phyloP scores from a whole-genome alignment of 768 basidiomycete species.

The Lactarius vividus region DNA sequence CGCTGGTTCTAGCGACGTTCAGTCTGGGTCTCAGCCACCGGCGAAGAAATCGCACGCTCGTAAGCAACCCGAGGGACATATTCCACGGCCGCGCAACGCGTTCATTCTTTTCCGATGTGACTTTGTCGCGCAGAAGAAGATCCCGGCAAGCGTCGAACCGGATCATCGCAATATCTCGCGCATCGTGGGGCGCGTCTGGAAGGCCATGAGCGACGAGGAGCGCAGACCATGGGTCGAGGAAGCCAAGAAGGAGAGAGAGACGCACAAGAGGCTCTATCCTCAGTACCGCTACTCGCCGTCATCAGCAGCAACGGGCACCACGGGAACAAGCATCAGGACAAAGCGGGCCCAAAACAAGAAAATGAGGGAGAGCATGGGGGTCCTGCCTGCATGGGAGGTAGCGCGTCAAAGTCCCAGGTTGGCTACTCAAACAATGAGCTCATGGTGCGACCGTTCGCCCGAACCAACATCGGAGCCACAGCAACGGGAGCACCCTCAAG shows the following conservation, averaged over 20 bases:
- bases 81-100: conserved; percentile 71
- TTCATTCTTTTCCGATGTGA: conserved; percentile 81
- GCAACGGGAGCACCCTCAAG: not conserved
- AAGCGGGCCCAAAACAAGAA: conserved; percentile 13
- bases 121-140: conserved; percentile 60
- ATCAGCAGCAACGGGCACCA: not conserved
- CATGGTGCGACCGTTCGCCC: not conserved
- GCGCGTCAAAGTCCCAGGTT: not conserved
- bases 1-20: not conserved
- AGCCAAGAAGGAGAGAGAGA: conserved; percentile 48
- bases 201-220: conserved; percentile 46
- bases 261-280: conserved; percentile 42
- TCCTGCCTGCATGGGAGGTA: conserved; percentile 15
- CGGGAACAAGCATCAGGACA: not conserved
- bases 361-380: conserved; percentile 16
- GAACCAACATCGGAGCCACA: not conserved
- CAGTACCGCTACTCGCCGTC: conserved; percentile 27
- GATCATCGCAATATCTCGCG: conserved; percentile 70
- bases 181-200: conserved; percentile 67
- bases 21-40: not conserved
- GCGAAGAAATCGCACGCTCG: conserved; percentile 48
- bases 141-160: conserved; percentile 52
- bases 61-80: conserved; percentile 51
- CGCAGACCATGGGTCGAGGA: conserved; percentile 50
- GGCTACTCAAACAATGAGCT: not conserved